A percentile compares a stretch with the other conserved stretches of the same genome.
Conservation (phyloP, 2,329 filamentous ascomycete species). For the Fusarium agapanthi region DNA sequence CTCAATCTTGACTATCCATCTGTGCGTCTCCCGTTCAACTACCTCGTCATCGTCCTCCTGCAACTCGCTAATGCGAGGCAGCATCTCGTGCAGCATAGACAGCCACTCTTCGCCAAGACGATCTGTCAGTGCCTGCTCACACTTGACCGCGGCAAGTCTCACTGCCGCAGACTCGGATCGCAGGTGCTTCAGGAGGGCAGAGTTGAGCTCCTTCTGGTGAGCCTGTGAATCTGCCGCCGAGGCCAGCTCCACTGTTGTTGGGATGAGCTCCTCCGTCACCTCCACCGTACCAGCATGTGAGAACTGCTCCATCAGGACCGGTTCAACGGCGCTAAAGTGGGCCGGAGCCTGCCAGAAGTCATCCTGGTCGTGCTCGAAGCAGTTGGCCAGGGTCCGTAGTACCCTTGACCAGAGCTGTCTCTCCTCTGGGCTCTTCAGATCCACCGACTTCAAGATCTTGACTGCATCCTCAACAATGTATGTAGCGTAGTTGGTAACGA, state of each 20-base stretch:
- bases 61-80: constrained; percentile 94
- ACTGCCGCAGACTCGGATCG: constrained; percentile 76
- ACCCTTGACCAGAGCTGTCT: constrained; percentile 73
- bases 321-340: constrained; percentile 79
- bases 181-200: constrained; percentile 78
- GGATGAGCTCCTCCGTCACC: constrained; percentile 66
- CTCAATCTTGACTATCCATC: constrained; percentile 93
- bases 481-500: constrained; percentile 90
- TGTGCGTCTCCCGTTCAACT: constrained; percentile 87
- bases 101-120: constrained; percentile 93
- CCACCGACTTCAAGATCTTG: constrained; percentile 62
- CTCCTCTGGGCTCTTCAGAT: constrained; percentile 60
- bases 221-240: constrained; percentile 83
- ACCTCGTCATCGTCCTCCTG: constrained; percentile 96
- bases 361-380: constrained; percentile 90
- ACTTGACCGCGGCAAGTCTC: constrained; percentile 82
- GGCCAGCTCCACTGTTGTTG: constrained; percentile 82
- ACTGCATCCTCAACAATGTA: constrained; percentile 83
- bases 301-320: constrained; percentile 75
- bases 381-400: constrained; percentile 75
- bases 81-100: constrained; percentile 88
- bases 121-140: constrained; percentile 81
- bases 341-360: constrained; percentile 95
- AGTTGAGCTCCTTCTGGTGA: constrained; percentile 91
- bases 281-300: constrained; percentile 56